Evolutionary conservation across 192 early-diverging fungal genomes (phyloP), one percentile per base, ranked within the genome.

Genomic region (Obelidium mucronatum): DNA sequence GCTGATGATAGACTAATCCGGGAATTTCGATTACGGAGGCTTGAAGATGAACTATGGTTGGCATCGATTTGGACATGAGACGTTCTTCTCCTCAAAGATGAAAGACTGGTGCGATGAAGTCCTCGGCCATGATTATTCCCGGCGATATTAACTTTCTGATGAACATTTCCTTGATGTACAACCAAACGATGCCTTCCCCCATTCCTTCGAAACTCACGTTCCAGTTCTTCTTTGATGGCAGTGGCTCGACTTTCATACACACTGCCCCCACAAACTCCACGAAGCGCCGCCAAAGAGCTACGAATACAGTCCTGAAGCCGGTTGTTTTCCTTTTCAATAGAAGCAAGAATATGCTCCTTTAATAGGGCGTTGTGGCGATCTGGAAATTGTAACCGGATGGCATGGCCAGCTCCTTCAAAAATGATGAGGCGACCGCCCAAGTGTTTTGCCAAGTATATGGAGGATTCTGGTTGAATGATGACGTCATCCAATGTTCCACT

Each of bases 371-470:
- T 78, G 48, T 78, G 77, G 2, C 48, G 22, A 1, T 78, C 77
- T 42, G 77, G 77, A 58, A 35, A 73, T 40, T 78, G 77, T 24
- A 78, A 28, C 34, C 77, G 67, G 36, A 78, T 66, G 22, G 77
- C 83, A 63, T 84, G 83, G 2, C 83, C 83, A 3, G 76, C 79
- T 19, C 75, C 66, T 51, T 79, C 54, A 72, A 81, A 84, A 2
- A 84, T 66, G 31, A 80, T 76, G 5, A 80, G 33, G 2, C 70
- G 66, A 63, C 44, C 79, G 4, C 70, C 68, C 36, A 85, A 72
- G 8, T 69, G 48, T 8, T 72, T 55, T 13, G 80, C 81, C n/a
- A 85, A 48, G 71, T 85, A 78, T 36, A 64, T 36, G 8, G 76
- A 79, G 40, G 77, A 78, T n/a, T 37, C 67, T 15, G 83, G 81